Conservation (phyloP, 2,329 filamentous ascomycete species). For the Arachnomyces sp. region DNA sequence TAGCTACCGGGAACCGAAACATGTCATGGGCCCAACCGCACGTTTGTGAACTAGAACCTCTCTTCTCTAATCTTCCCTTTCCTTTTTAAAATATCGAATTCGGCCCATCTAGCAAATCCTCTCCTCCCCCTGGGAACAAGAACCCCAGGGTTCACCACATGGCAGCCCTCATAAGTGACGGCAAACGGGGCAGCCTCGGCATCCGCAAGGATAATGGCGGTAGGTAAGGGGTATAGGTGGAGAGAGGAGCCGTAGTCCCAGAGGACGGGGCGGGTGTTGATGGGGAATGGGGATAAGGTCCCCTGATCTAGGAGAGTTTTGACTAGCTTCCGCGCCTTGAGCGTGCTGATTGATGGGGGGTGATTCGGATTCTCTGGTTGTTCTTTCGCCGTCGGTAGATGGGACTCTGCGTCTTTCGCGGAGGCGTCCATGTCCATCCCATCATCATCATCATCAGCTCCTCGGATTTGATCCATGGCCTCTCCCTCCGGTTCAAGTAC, state of each 20-base stretch:
- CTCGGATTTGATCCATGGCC: slow-evolving; percentile 24
- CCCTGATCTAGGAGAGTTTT: slow-evolving; percentile 90
- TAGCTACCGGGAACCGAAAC: no score
- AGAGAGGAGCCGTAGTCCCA: slow-evolving; percentile 78
- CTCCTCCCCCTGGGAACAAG: slow-evolving; percentile 62
- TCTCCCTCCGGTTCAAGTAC: slow-evolving; percentile 5
- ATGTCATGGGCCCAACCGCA: no score
- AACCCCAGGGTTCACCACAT: slow-evolving; percentile 85
- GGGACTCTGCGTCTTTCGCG: slow-evolving; percentile 23
- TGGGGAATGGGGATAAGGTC: slow-evolving; percentile 76
- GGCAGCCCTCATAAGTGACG: slow-evolving; percentile 87
- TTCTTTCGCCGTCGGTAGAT: slow-evolving; percentile 14
- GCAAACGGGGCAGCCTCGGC: slow-evolving; percentile 72
- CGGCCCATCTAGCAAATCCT: slow-evolving; percentile 70
- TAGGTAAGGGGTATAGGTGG: slow-evolving; percentile 81
- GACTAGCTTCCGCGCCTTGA: slow-evolving; percentile 65
- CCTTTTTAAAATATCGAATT: slow-evolving; percentile 64
- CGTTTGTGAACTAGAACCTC: slow-evolving; percentile 46
- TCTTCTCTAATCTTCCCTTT: slow-evolving; percentile 56
- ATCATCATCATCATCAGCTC: slow-evolving; percentile 7
- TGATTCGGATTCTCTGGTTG: slow-evolving; percentile 9
- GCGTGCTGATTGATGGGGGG: slow-evolving; percentile 22
- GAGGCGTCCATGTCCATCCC: slow-evolving; percentile 18
- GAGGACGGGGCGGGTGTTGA: slow-evolving; percentile 69
- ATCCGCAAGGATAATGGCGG: slow-evolving; percentile 74